These are phyloP conservation scores for Penicillium sp. DNA, from an alignment of 2,329 filamentous ascomycete genomes.

Conservation along the genomic window DNA sequence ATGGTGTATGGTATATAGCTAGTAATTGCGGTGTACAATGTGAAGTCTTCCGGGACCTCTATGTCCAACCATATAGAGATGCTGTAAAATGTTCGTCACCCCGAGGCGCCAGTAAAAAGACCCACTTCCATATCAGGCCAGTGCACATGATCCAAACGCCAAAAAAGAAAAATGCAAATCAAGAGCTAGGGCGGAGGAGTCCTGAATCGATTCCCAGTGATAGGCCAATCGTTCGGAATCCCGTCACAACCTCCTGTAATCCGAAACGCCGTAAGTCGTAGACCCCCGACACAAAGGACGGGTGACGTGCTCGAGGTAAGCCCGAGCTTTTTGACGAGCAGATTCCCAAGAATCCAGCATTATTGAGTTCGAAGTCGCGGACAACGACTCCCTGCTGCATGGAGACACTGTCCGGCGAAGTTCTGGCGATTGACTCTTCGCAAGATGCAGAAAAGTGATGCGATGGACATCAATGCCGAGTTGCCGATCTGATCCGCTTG, in stretches of 20 bases:
- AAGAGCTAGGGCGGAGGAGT: neutral
- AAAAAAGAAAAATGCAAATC: conserved; percentile 20
- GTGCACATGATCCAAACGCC: conserved; percentile 38
- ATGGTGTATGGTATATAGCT: conserved; percentile 18
- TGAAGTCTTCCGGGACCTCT: conserved; percentile 8
- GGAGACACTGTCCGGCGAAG: neutral
- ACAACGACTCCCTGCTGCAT: neutral
- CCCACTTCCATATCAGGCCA: conserved; percentile 31
- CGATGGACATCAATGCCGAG: conserved; percentile 21
- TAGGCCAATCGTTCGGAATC: neutral
- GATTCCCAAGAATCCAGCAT: neutral
- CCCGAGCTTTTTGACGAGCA: neutral
- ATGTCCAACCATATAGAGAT: conserved; percentile 8
- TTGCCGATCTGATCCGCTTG: neutral
- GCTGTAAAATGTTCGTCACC: conserved; percentile 13
- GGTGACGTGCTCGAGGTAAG: neutral
- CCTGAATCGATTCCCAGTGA: neutral
- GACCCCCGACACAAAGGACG: neutral
- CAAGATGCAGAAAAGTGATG: conserved; percentile 17
- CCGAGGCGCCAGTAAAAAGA: conserved; percentile 27
- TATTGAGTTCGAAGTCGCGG: neutral
- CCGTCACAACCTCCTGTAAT: neutral
- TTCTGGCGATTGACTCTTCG: conserved; percentile 19
- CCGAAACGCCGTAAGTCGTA: conserved; percentile 8
- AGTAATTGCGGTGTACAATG: conserved; percentile 21